Evolutionary conservation across 2,329 filamentous ascomycete species (phyloP).

Genomic region (Chalaropsis thielavioides): DNA sequence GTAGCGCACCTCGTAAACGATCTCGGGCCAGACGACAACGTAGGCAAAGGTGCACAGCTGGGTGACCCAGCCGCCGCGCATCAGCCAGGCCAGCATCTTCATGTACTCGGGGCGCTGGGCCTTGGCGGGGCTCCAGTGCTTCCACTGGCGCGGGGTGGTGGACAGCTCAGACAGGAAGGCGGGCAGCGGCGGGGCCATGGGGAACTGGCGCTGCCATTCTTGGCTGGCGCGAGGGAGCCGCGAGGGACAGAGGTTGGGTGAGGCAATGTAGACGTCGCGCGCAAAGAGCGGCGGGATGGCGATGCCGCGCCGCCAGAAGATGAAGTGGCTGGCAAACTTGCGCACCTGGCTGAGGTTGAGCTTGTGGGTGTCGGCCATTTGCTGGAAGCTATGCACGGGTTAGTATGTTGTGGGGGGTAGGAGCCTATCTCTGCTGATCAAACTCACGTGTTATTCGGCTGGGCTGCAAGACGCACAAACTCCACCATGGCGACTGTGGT

Average conservation of each 20-base stretch:
- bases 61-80: constrained; percentile 85
- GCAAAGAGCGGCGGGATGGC: constrained; percentile 83
- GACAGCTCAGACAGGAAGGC: constrained; percentile 80
- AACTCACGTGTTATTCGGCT: constrained; percentile 47
- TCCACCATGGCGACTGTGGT: constrained; percentile 66
- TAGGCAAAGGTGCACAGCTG: constrained; percentile 86
- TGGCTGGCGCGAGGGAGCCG: constrained; percentile 54
- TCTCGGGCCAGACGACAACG: constrained; percentile 68
- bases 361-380: constrained; percentile 54
- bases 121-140: constrained; percentile 70
- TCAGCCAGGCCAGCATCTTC: constrained; percentile 81
- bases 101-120: constrained; percentile 67
- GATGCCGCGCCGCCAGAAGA: constrained; percentile 88
- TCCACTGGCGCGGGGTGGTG: constrained; percentile 66
- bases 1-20: constrained; percentile 66
- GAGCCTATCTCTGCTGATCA: not conserved
- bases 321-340: constrained; percentile 78
- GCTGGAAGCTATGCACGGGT: constrained; percentile 36
- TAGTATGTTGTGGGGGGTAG: not conserved
- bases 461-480: constrained; percentile 57
- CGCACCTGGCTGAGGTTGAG: constrained; percentile 71
- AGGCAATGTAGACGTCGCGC: constrained; percentile 80
- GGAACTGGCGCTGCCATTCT: constrained; percentile 65
- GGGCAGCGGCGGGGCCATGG: constrained; percentile 65
- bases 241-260: constrained; percentile 69